Conservation (phyloP, 1,284 basidiomycete genomes). For the Melanopsichium pennsylvanicum region DNA sequence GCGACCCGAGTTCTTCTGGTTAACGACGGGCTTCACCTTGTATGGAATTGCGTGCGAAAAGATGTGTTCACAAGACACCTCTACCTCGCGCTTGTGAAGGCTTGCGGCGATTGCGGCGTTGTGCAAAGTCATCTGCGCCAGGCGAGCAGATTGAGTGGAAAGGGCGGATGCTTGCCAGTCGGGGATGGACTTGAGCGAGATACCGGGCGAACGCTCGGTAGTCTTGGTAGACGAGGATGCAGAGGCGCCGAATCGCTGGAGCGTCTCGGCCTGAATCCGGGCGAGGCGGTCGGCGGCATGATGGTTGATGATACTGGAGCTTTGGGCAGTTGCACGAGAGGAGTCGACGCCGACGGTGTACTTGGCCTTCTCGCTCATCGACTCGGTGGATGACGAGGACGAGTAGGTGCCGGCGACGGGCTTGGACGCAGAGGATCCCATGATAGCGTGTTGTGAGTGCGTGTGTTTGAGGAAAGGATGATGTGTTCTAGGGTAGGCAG, state of each 20-base stretch:
- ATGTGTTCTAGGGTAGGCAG: background rate
- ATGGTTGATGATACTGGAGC: slow-evolving; percentile 27
- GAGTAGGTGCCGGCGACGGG: slow-evolving; percentile 13
- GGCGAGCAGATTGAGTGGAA: slow-evolving; percentile 72
- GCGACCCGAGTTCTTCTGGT: slow-evolving; percentile 74
- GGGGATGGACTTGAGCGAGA: slow-evolving; percentile 34
- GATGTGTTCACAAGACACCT: slow-evolving; percentile 77
- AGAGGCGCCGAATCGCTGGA: slow-evolving; percentile 4
- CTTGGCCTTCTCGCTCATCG: slow-evolving; percentile 25
- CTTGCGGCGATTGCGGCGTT: slow-evolving; percentile 76
- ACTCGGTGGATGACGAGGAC: slow-evolving; percentile 6
- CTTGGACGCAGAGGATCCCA: slow-evolving; percentile 40
- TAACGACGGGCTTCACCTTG: slow-evolving; percentile 77
- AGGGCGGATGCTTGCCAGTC: slow-evolving; percentile 45
- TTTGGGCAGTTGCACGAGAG: slow-evolving; percentile 3
- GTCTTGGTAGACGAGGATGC: background rate
- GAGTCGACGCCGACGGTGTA: slow-evolving; percentile 18
- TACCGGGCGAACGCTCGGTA: slow-evolving; percentile 7
- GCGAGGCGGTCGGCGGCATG: slow-evolving; percentile 48
- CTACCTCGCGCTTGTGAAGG: slow-evolving; percentile 74
- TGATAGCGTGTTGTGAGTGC: background rate
- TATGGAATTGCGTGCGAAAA: slow-evolving; percentile 84
- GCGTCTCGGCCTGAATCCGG: slow-evolving; percentile 47
- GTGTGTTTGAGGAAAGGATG: background rate
- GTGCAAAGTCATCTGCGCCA: slow-evolving; percentile 81